Percentiles rank a stretch among this genome's conserved stretches.
Evolutionary conservation across 2,329 filamentous ascomycete genomes (phyloP).

Genomic region (Neurospora sp.): DNA sequence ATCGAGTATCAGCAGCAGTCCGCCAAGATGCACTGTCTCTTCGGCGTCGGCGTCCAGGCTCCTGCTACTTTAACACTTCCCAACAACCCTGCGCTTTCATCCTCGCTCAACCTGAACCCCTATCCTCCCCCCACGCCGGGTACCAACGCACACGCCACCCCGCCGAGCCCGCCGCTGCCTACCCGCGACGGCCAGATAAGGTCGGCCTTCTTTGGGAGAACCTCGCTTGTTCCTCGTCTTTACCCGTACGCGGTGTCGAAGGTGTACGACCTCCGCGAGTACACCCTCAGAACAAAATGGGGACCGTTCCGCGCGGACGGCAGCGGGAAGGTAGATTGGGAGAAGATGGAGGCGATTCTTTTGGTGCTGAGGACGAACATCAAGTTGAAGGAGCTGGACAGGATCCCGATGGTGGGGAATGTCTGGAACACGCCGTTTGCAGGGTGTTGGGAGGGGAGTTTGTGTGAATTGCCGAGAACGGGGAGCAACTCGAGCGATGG

Average conservation of each 20-base stretch:
- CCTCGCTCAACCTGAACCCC: neutral
- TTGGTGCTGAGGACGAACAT: slow-evolving; percentile 58
- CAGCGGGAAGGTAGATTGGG: slow-evolving; percentile 59
- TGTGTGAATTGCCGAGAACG: slow-evolving; percentile 24
- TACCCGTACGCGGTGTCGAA: slow-evolving; percentile 56
- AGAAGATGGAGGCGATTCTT: slow-evolving; percentile 67
- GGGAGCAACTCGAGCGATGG: slow-evolving; percentile 5
- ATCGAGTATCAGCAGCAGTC: slow-evolving; percentile 47
- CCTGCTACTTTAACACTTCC: neutral
- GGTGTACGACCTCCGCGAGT: slow-evolving; percentile 65
- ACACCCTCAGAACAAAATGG: slow-evolving; percentile 53
- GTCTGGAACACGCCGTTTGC: slow-evolving; percentile 48
- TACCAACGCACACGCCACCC: neutral
- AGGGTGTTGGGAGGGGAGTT: slow-evolving; percentile 44
- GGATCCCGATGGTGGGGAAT: slow-evolving; percentile 35
- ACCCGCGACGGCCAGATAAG: neutral
- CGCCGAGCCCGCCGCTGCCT: neutral
- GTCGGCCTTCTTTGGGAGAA: neutral
- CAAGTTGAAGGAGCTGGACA: slow-evolving; percentile 32
- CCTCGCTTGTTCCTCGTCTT: slow-evolving; percentile 17
- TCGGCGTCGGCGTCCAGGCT: slow-evolving; percentile 34
- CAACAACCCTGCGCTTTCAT: neutral
- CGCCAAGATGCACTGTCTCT: slow-evolving; percentile 61
- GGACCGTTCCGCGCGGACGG: slow-evolving; percentile 62
- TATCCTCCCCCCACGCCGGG: neutral